Base-by-base conservation (phyloP, 2,329 filamentous ascomycete species). In the Fusarium ambrosium region DNA sequence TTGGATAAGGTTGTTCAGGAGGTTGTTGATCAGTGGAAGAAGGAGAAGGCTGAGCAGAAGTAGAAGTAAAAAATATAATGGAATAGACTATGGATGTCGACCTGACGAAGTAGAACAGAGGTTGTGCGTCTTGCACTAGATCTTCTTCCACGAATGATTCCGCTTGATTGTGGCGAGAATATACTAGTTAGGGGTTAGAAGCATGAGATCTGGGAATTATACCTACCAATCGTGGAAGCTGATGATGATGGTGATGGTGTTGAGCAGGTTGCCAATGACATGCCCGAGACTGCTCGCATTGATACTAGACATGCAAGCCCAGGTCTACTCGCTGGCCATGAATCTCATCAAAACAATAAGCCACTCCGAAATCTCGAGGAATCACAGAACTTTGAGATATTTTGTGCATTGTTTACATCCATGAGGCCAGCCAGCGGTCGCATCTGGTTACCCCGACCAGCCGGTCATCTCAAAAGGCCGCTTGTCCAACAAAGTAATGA, bases 1-100 rank as follows among this genome's bases (percentile, higher is more conserved):
- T 75, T 88, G 8, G 85, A 88, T 24, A 70, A 80, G 14, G 83
- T 85, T 6, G 80, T 88, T 4, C 77, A 78, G 39, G 72, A 75
- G 4, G 80, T 85, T 6, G 81, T 86, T 8, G 79, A 66, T 34
- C 32, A 37, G 10, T 76, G 73, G 73, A 71, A 22, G 66, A 73
- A 22, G 34, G 72, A 75, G 39, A 74, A 67, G 32, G 55, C 62
- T 6, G 59, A 63, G 10, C 32, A 58, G n/a, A 67, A 70, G 36
- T 59, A 48, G 55, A 10, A n/a, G 10, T 16, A 43, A n/a, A 32
- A 34, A 18, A 48, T 29, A 48, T 16, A 43, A 11, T 5, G 43
- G 20, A 6, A 63, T 62, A 63, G 45, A 63, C 16, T n/a, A 39
- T 37, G 22, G 18, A 63, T 18, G 43, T 53, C 7, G 22, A 13